Evolutionary conservation across 164 flowering plant species (phyloP), one percentile per base, ranked within the genome.

Genomic region (Stephania cephalantha): DNA sequence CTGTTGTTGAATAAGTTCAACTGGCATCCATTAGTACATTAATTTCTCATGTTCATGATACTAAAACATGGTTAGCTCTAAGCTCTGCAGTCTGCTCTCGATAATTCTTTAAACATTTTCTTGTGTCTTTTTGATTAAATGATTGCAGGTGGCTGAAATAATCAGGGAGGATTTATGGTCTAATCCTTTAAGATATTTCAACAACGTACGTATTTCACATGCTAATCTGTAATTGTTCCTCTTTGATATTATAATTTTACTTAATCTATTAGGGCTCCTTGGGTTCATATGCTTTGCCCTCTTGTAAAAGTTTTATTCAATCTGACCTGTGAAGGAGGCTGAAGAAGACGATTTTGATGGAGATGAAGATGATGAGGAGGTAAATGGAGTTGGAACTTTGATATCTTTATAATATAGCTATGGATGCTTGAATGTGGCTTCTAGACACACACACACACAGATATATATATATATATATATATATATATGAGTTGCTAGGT

Each of bases 151-250:
- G 50, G 89, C 85, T 31, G 89, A 87, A 71, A 76, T 87, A 72
- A 84, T 87, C 35, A 87, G 83, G 85, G 89, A 87, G 74, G 89
- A 87, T 71, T 72, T 87, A 52, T 87, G 89, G 89, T 85, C 87
- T 46, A 84, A 87, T 75, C 89, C 89, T 73, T 84, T 87, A 74
- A 85, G 76, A 77, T 87, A 84, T 80, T 84, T 87, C 73, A 84
- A 81, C 81, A 87, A 82, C 79, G 89, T 87, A 77, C 78, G 63
- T 6, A 18, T 46, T 65, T 31, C 50, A 11, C 13, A 68, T 20
- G 66, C 7, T 18, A 17, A 18, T 61, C 20, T n/a, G 3, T 53
- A 53, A 13, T 53, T 12, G 17, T 35, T 35, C 42, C 3, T 35
- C 42, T 35, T 35, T 35, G 4, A 35, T 78, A 48, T 48, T 66